Conservation (phyloP, 192 early-diverging fungal species). For the Linnemannia exigua region DNA sequence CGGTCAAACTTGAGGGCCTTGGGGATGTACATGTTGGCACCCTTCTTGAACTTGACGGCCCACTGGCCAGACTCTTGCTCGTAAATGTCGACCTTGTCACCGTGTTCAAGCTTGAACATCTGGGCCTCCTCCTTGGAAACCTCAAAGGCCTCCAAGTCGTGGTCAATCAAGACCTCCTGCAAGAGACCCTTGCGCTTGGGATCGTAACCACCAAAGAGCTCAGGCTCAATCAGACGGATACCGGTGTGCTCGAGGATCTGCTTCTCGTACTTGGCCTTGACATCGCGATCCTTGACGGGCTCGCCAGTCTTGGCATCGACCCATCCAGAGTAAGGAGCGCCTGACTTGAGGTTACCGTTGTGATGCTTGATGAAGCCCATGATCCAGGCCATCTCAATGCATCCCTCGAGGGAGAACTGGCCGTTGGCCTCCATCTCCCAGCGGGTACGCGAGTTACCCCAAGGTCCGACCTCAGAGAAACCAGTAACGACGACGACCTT, state of each 20-base stretch:
- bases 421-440: constrained; percentile 97
- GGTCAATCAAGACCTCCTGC: constrained; percentile 91
- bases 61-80: constrained; percentile 76
- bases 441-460: constrained; percentile 90
- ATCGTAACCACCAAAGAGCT: constrained; percentile 88
- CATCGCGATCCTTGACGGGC: constrained; percentile 87
- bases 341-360: constrained; percentile 86
- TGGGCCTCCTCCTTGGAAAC: constrained; percentile 88
- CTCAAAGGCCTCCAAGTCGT: constrained; percentile 91
- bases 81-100: constrained; percentile 82
- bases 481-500: constrained; percentile 94
- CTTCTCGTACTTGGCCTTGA: constrained; percentile 93
- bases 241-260: constrained; percentile 92
- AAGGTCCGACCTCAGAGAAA: constrained; percentile 95
- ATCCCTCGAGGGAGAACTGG: constrained; percentile 90
- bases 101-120: constrained; percentile 87
- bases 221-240: constrained; percentile 91
- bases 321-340: constrained; percentile 90
- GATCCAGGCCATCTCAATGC: constrained; percentile 98
- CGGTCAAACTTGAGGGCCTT: constrained; percentile 95
- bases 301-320: constrained; percentile 88
- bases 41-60: constrained; percentile 88
- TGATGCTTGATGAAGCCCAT: constrained; percentile 95
- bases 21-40: constrained; percentile 89
- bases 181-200: constrained; percentile 87